Evolutionary conservation across 371 early-diverging fungal species (phyloP), one percentile per base, ranked within the genome.

Genomic region (Circinella umbellata): DNA sequence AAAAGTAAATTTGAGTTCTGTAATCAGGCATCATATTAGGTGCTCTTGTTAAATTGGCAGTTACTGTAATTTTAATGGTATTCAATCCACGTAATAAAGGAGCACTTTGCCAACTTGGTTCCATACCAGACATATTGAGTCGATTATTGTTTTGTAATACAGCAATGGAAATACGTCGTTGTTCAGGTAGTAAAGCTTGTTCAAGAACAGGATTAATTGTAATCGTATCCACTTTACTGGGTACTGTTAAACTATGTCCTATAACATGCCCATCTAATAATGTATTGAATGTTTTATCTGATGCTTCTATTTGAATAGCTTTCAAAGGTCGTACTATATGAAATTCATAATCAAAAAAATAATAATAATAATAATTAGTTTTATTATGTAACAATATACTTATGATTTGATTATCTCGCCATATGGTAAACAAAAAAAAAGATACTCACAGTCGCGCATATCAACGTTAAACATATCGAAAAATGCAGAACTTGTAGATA

Each of bases 111-210:
- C 77, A 78, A 13, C 66, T 48, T 13, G 72, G 35, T 47, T 70
- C 63, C 54, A 61, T 37, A 1, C 49, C 59, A 7, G 63, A 38
- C 27, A 72, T n/a, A 27, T 78, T 75, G 11, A 82, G 66, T 18
- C 75, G 75, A 10, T 65, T 39, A 48, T 78, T 78, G 64, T 83
- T 80, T 20, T 80, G 83, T 17, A 77, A 46, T 0, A 83, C 69
- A 3, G 67, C 69, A 14, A 83, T 66, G 3, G 69, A 72, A 18
- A 80, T 47, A 4, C 83, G 73, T 9, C 69, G 66, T 3, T 68
- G 61, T 51, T 82, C 76, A 11, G 63, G 61, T 10, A 59, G 72
- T 18, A 78, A 62, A 3, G 54, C 67, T 18, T 77, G 64, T 3
- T 66, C 64, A 0, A 83, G 46, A 11, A 74, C 64, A 4, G 79